These are phyloP conservation scores for Aspergillus carbonarius DNA, from an alignment of 2,329 filamentous ascomycete genomes.

Conservation along the genomic window DNA sequence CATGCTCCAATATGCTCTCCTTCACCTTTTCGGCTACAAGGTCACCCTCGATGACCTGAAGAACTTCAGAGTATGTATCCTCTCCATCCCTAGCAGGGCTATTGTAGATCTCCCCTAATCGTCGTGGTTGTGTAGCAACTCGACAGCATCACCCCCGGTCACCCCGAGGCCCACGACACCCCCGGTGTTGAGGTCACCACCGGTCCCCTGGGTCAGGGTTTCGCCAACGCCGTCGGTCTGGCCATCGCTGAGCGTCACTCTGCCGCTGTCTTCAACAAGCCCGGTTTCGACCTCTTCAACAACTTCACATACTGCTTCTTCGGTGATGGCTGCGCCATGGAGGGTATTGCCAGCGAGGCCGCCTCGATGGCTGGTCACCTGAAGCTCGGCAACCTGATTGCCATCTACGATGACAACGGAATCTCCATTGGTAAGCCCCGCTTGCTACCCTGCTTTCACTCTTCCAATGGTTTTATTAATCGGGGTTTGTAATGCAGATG, in stretches of 20 bases:
- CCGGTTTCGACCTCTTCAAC: conserved; percentile 83
- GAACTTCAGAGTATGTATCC: conserved; percentile 79
- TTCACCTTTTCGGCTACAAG: conserved; percentile 92
- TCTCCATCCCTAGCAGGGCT: background rate
- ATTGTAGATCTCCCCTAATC: background rate
- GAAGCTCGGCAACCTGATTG: conserved; percentile 96
- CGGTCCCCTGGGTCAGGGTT: conserved; percentile 94
- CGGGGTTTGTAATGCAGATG: conserved; percentile 56
- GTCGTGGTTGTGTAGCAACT: conserved; percentile 52
- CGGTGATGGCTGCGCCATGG: conserved; percentile 97
- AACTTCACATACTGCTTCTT: conserved; percentile 98
- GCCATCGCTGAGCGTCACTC: conserved; percentile 95
- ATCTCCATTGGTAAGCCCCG: conserved; percentile 69
- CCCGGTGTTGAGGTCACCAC: conserved; percentile 97
- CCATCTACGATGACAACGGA: conserved; percentile 98
- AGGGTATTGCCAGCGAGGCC: conserved; percentile 93
- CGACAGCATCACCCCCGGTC: conserved; percentile 85
- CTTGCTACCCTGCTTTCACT: background rate
- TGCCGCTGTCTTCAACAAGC: conserved; percentile 92
- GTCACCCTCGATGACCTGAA: conserved; percentile 89
- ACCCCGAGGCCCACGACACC: conserved; percentile 95
- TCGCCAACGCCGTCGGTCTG: conserved; percentile 95
- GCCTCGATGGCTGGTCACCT: conserved; percentile 91
- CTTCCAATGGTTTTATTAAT: background rate
- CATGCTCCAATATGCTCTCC: conserved; percentile 98